Conservation (phyloP, 1,284 basidiomycete genomes). For the Moesziomyces antarcticus region DNA sequence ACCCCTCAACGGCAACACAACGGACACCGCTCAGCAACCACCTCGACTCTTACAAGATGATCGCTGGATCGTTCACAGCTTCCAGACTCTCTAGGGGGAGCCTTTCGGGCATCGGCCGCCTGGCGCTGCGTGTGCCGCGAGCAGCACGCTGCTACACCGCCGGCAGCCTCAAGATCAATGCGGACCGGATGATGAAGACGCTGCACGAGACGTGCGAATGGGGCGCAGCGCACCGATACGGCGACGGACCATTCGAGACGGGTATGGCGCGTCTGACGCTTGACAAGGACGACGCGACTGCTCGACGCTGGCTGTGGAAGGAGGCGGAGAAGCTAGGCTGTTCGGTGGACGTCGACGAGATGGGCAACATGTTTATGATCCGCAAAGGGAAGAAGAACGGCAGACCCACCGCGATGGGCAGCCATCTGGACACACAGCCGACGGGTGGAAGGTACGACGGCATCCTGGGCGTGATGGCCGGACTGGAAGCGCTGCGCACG, state of each 20-base stretch:
- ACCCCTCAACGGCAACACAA: not conserved
- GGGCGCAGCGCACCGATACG: constrained; percentile 48
- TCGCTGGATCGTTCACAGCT: not conserved
- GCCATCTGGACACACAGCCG: constrained; percentile 43
- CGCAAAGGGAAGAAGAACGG: constrained; percentile 36
- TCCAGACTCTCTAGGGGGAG: not conserved
- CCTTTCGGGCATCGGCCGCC: not conserved
- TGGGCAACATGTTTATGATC: constrained; percentile 67
- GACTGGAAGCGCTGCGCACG: constrained; percentile 35
- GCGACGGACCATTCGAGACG: constrained; percentile 20
- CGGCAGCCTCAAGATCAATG: constrained; percentile 44
- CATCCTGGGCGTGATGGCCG: constrained; percentile 42
- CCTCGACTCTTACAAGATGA: constrained; percentile 4
- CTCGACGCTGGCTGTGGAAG: constrained; percentile 62
- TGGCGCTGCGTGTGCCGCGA: not conserved
- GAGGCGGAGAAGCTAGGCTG: constrained; percentile 62
- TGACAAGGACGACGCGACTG: constrained; percentile 58
- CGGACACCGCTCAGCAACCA: not conserved
- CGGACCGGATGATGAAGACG: constrained; percentile 57
- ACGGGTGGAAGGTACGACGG: constrained; percentile 47
- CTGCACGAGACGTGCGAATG: constrained; percentile 63
- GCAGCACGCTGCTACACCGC: constrained; percentile 20
- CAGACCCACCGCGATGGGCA: constrained; percentile 32
- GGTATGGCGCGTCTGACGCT: constrained; percentile 57
- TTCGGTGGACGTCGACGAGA: constrained; percentile 50